Conservation (phyloP, 495 filamentous ascomycete species). For the Xanthoparmelia taractica region DNA sequence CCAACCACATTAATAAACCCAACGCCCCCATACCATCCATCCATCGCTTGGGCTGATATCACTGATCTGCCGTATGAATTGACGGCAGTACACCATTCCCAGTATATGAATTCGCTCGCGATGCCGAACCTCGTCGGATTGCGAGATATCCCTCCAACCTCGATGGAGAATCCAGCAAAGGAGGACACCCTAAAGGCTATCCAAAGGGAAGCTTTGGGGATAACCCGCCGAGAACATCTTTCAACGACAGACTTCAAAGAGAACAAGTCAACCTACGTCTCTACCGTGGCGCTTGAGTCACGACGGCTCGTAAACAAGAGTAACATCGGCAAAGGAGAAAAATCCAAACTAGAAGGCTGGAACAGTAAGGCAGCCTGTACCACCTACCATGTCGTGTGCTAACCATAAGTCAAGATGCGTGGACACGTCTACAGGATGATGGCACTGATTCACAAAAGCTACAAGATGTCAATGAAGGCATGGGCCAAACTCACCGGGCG, state of each 20-base stretch:
- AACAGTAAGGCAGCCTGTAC: neutral
- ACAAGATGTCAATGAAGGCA: conserved; percentile 19
- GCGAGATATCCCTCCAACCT: neutral
- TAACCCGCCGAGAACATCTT: conserved; percentile 10
- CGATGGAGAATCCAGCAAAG: neutral
- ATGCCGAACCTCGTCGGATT: conserved; percentile 1
- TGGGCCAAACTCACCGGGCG: conserved; percentile 11
- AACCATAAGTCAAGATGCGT: conserved; percentile 14
- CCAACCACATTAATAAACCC: neutral
- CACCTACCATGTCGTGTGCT: neutral
- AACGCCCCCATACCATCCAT: neutral
- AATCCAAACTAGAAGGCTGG: conserved; percentile 22
- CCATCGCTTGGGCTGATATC: neutral
- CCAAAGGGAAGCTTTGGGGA: conserved; percentile 14
- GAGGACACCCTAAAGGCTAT: neutral
- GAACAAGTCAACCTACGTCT: neutral
- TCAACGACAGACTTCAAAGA: conserved; percentile 19
- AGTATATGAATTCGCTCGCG: neutral
- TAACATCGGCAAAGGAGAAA: conserved; percentile 21
- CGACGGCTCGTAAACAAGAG: conserved; percentile 18
- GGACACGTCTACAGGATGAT: conserved; percentile 15
- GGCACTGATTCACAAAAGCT: conserved; percentile 16
- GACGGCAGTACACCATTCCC: neutral
- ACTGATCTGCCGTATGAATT: neutral
- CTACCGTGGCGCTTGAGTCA: neutral